Evolutionary conservation across 1,139 yeast genomes (phyloP), one percentile per base, ranked within the genome.

Genomic region (Pneumocystis wakefieldiae): DNA sequence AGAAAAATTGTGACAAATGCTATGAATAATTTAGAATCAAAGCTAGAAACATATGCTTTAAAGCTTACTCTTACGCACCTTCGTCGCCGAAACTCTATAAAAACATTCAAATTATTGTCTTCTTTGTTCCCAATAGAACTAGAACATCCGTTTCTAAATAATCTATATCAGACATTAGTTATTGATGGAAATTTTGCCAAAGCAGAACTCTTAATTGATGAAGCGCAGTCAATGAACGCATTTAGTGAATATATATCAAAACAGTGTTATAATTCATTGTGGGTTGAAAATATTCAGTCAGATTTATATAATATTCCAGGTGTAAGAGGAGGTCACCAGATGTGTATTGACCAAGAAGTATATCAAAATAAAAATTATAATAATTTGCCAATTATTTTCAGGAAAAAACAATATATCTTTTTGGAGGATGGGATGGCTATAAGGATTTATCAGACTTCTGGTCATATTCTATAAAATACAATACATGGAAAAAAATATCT

Each of bases 351-450:
- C 24, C 55, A 48, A 24, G 29, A 48, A 24, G 55, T 48, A 48
- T 48, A 32, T 5, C 28, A 48, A 24, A 24, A 24, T 48, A 10
- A 48, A 48, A 48, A 24, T 48, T 24, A 7, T 39, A 39, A n/a
- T 48, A 48, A 48, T 48, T 39, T 24, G 12, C 28, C 29, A 57
- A 38, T 39, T 39, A 19, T 24, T 53, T 28, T 1, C 15, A 60
- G 61, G 61, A 60, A 37, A 60, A 39, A n/a, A 35, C 38, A 35
- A 60, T 60, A 19, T 60, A 60, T 29, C 55, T 37, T 24, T 60
- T 53, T 15, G 61, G 61, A 24, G 61, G 61, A 4, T 60, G 61
- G 61, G 61, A 60, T 41, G 61, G 61, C 15, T 37, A 53, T 39
- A 41, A 60, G 32, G 58, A 57, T 28, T 60, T 60, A 19, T 60